Evolutionary conservation across 345 rosid genomes (phyloP), one percentile per base, ranked within the genome.

Genomic region (Angophora floribunda): DNA sequence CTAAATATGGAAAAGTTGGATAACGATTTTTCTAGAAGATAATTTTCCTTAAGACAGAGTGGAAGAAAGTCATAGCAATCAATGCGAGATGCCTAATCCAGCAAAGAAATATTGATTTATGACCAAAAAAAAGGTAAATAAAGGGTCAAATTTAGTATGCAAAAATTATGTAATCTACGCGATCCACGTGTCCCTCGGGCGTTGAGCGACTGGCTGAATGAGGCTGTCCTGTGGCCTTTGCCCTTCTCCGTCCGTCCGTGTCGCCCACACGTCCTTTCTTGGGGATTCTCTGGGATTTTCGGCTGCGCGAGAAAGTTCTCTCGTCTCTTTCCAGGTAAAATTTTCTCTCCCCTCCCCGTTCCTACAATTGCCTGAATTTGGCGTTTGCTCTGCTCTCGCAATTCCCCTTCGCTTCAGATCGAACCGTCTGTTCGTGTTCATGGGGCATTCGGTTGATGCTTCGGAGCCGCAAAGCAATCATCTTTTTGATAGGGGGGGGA

Each of bases 161-260:
- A 26, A 59, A 26, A 59, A 59, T 28, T 28, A 26, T 5, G 30
- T 26, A 59, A 7, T 5, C 30, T 67, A 19, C 44, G 49, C 0
- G 82, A 75, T 36, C 82, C 82, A 75, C 82, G 82, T 36, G 82
- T 75, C 21, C 26, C 49, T 36, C 49, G 19, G 13, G 47, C 1
- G 49, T 36, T 19, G 49, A 36, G 26, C 9, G 12, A 17, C 44
- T 36, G 12, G 9, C 22, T 0, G 2, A 21, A 19, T 41, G 10
- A 75, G 49, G 10, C 28, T 49, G 28, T 45, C 24, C 44, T 7
- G 9, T 19, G 28, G 26, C 28, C 7, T 36, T 9, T 6, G 84
- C 0, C 49, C 49, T 75, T 47, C 6, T 75, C 82, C 4, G 41
- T 75, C 49, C 49, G 84, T 41, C 49, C 84, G 84, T 75, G 84